Conservation (phyloP, 306 rosid genomes). For the Medicago lupulina region DNA sequence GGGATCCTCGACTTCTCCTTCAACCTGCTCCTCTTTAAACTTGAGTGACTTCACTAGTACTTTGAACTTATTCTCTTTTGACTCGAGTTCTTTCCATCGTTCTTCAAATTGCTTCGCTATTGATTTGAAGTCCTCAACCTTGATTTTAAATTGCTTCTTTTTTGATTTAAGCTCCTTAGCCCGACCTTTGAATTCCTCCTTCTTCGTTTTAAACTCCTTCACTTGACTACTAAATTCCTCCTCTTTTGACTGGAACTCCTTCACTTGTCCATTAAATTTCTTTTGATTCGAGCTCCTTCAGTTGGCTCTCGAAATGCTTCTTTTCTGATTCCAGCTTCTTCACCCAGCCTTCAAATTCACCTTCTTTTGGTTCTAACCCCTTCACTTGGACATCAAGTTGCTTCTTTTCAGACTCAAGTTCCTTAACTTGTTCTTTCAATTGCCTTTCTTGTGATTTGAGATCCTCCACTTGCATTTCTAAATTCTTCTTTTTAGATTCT, state of each 20-base stretch:
- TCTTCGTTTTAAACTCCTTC: slow-evolving; percentile 44
- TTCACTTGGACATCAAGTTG: too few relatives aligned
- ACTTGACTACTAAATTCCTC: too few relatives aligned
- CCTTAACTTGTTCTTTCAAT: too few relatives aligned
- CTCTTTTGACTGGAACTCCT: slow-evolving; percentile 24
- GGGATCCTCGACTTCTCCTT: not conserved
- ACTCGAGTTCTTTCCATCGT: not conserved
- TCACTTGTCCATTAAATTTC: not conserved
- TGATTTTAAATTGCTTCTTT: too few relatives aligned
- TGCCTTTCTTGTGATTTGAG: too few relatives aligned
- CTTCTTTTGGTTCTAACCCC: too few relatives aligned
- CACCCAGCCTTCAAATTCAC: not conserved
- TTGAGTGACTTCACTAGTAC: not conserved
- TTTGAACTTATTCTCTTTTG: not conserved
- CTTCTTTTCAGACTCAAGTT: too few relatives aligned
- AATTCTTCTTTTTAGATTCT: too few relatives aligned
- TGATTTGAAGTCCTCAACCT: not conserved
- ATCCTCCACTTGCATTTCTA: too few relatives aligned
- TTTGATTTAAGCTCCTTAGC: too few relatives aligned
- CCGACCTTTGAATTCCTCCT: not conserved
- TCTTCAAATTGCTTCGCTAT: not conserved
- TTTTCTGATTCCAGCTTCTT: not conserved
- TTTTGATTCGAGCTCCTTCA: too few relatives aligned
- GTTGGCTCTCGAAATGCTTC: too few relatives aligned
- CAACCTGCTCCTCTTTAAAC: not conserved